Base-by-base conservation (phyloP, 495 filamentous ascomycete genomes). In the Aspergillus cristatus region DNA sequence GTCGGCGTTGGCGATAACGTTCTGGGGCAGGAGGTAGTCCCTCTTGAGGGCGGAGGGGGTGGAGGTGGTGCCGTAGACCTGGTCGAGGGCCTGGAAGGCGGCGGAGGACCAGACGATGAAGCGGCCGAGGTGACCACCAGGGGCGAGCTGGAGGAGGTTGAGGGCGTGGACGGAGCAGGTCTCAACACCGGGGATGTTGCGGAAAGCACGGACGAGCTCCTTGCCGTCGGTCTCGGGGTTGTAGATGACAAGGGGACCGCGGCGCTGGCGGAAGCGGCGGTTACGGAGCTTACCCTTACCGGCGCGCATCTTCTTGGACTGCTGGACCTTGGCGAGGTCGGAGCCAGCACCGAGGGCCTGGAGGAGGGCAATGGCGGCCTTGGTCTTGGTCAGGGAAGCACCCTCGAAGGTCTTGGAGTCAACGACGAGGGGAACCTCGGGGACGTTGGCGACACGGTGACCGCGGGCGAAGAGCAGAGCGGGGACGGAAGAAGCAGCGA, bases 61-160 rank as follows among this genome's bases (percentile, higher is more conserved):
- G 57, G 82, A 86, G 48, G 85, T 88, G 58, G 80, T 81, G 55
- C 93, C 91, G 74, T 97, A 98, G 77, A 98, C 82, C 63, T 74
- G 74, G 71, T 97, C 88, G 42, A 98, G 84, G 45, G 91, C 85
- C 67, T 86, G 76, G 75, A 98, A 96, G 36, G 91, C 91, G 44
- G 86, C 76, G 41, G 93, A 95, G 50, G 91, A 90, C 91, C 91
- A 98, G 76, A 98, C 76, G 66, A 97, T 76, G 79, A 98, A 98
- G 59, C 91, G 93, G 54, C 91, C 91, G 58, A 98, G 85, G 71
- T 98, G 91, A 54, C 91, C 91, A 76, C 91, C 91, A 42, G 91
- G 91, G 47, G 91, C 91, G 60, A 98, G 85, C 72, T 97, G 91
- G 61, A 98, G 84, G 56, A 98, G 90, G 77, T 98, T 98, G 53